These are phyloP conservation scores for Neoconidiobolus thromboides DNA, from an alignment of 371 early-diverging fungal genomes.

Conservation along the genomic window DNA sequence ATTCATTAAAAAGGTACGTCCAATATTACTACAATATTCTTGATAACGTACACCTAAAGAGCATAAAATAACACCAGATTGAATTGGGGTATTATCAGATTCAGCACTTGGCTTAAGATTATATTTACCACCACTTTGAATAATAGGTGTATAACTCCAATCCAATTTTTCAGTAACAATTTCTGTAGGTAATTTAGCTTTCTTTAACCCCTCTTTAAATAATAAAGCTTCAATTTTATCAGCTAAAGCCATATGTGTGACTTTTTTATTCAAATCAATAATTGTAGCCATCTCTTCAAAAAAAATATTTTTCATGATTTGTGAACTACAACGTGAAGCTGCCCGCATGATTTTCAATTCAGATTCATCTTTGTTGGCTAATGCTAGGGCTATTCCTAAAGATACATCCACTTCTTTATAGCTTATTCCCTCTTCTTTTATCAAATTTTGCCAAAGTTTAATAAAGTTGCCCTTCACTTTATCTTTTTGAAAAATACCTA, in stretches of 20 bases:
- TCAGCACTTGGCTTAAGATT: constrained; percentile 65
- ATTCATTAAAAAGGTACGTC: constrained; percentile 81
- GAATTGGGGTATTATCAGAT: constrained; percentile 47
- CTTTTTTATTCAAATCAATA: constrained; percentile 5
- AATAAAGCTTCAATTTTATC: too few species aligned
- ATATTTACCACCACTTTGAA: constrained; percentile 92
- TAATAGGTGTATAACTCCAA: constrained; percentile 87
- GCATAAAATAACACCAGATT: constrained; percentile 77
- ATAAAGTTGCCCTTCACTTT: constrained; percentile 52
- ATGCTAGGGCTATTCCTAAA: constrained; percentile 39
- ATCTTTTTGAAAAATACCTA: constrained; percentile 61
- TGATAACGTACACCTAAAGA: constrained; percentile 85
- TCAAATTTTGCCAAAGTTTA: constrained; percentile 53
- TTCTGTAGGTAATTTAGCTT: constrained; percentile 3
- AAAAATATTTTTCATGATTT: constrained; percentile 15
- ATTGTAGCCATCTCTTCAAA: constrained; percentile 40
- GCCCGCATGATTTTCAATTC: constrained; percentile 46
- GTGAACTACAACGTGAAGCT: constrained; percentile 30
- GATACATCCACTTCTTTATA: constrained; percentile 56
- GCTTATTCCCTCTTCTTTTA: constrained; percentile 19
- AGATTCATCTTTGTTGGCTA: constrained; percentile 78
- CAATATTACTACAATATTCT: constrained; percentile 83
- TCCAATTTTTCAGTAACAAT: constrained; percentile 36
- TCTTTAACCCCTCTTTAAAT: too few species aligned
- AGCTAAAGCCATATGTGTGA: too few species aligned